Percentiles rank a stretch among this genome's conserved stretches.
phyloP scores from a whole-genome alignment of 208 protist species.

The Trypanosoma vivax region DNA sequence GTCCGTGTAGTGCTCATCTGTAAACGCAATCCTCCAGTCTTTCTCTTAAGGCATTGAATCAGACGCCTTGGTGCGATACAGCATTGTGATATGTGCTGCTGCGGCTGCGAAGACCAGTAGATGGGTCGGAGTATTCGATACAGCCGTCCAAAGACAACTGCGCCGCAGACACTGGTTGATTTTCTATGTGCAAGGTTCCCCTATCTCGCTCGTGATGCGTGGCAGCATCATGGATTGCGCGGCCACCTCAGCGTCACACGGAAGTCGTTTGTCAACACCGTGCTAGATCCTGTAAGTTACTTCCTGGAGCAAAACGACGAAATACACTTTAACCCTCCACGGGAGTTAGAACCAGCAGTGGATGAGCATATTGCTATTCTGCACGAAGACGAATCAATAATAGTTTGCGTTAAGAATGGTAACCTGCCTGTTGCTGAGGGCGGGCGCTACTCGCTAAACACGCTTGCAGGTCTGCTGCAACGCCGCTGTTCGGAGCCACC shows the following conservation, averaged over 20 bases:
- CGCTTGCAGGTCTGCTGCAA: conserved; percentile 45
- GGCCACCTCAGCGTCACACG: conserved; percentile 36
- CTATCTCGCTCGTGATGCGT: conserved; percentile 48
- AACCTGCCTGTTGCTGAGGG: conserved; percentile 79
- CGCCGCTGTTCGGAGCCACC: no score
- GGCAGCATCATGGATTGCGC: conserved; percentile 36
- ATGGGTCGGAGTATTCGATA: conserved; percentile 64
- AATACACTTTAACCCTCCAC: conserved; percentile 61
- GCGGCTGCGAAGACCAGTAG: background rate
- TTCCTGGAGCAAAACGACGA: conserved; percentile 48
- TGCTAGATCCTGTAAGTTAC: conserved; percentile 7
- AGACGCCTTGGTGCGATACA: background rate
- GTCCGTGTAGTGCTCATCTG: no score
- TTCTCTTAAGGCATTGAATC: no score
- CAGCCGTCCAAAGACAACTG: conserved; percentile 41
- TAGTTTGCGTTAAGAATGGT: conserved; percentile 73
- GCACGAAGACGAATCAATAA: conserved; percentile 39
- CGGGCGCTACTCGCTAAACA: conserved; percentile 78
- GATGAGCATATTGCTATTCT: conserved; percentile 56
- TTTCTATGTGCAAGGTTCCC: conserved; percentile 46
- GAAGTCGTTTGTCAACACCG: conserved; percentile 3
- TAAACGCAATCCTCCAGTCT: no score
- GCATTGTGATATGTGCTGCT: background rate
- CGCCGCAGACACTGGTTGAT: conserved; percentile 34
- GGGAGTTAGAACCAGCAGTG: conserved; percentile 54